These are phyloP conservation scores for Melaleuca quinquenervia DNA, from an alignment of 345 rosid species.

Conservation along the genomic window DNA sequence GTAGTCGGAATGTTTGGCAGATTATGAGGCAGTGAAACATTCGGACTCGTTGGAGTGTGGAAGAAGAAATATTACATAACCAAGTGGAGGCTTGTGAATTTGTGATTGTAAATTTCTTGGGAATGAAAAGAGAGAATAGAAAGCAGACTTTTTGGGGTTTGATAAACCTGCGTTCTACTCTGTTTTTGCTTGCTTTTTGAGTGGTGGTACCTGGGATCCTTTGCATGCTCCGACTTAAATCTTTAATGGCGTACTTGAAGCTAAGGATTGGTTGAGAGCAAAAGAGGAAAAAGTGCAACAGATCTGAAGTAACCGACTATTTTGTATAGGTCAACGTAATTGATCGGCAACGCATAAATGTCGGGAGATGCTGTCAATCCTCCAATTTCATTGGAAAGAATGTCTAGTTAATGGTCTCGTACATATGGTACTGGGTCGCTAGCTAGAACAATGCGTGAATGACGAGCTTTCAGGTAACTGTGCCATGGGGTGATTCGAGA, in stretches of 20 bases:
- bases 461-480: neutral
- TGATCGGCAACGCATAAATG: neutral
- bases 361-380: neutral
- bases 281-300: neutral
- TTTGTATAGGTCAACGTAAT: neutral
- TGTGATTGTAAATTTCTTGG: neutral
- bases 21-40: neutral
- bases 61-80: neutral
- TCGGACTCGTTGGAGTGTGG: neutral
- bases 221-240: neutral
- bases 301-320: neutral
- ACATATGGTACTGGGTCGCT: neutral
- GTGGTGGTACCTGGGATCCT: neutral
- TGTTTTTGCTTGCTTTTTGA: neutral
- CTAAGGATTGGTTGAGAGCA: neutral
- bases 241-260: neutral
- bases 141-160: neutral
- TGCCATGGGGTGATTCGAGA: neutral
- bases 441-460: neutral
- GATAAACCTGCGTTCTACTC: neutral
- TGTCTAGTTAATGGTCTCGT: neutral
- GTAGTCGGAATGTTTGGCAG: neutral
- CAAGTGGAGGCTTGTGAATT: neutral
- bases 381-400: neutral
- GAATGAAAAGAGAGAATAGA: neutral